A percentile compares a stretch with the other conserved stretches of the same genome.
phyloP scores from a whole-genome alignment of 1,139 yeast genomes.

The Kodamaea fungicola region DNA sequence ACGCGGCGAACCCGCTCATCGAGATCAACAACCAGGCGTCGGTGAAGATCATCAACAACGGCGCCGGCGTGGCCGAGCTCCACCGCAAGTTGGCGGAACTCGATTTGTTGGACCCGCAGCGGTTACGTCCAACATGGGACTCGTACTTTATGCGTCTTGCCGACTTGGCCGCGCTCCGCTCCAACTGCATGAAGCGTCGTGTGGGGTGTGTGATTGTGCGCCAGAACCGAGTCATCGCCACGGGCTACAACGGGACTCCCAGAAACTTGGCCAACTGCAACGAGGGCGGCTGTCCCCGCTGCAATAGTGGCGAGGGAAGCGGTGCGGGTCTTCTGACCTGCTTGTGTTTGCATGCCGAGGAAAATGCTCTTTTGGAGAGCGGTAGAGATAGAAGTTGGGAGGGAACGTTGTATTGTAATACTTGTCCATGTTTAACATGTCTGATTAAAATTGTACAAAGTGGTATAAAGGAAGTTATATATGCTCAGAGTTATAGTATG shows the following conservation, averaged over 20 bases:
- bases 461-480: conserved; percentile 90
- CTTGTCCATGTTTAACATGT: conserved; percentile 96
- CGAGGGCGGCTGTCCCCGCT: conserved; percentile 91
- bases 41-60: conserved; percentile 60
- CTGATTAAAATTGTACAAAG: conserved; percentile 91
- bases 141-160: conserved; percentile 92
- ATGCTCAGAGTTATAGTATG: conserved; percentile 90
- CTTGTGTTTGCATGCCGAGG: conserved; percentile 94
- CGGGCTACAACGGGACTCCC: conserved; percentile 98
- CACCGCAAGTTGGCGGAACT: conserved; percentile 51
- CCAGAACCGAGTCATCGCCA: conserved; percentile 83
- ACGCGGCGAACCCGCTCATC: conserved; percentile 35
- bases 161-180: conserved; percentile 84
- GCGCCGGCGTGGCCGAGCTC: conserved; percentile 45
- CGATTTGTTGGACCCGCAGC: conserved; percentile 51
- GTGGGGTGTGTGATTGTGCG: conserved; percentile 95
- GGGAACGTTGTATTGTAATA: conserved; percentile 79
- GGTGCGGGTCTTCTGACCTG: conserved; percentile 70
- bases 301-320: conserved; percentile 69
- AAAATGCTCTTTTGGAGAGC: conserved; percentile 89
- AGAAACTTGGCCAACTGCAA: conserved; percentile 83
- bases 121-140: conserved; percentile 95
- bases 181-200: conserved; percentile 94
- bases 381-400: conserved; percentile 69
- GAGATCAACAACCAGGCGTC: conserved; percentile 56